phyloP scores from a whole-genome alignment of 2,329 filamentous ascomycete species.

The Clarireedia sp. region DNA sequence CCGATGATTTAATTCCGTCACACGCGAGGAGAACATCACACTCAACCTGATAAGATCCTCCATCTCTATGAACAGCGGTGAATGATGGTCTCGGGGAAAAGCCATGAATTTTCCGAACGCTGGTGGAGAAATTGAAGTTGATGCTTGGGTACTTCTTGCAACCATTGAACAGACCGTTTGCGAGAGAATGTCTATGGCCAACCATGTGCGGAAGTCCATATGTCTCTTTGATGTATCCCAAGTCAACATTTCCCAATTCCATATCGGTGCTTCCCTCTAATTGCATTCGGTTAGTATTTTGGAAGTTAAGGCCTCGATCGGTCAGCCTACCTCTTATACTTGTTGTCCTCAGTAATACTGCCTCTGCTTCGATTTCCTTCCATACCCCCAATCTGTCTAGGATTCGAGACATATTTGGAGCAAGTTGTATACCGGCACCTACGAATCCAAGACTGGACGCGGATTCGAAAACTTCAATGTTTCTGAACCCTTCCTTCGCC shows the following conservation, averaged over 20 bases:
- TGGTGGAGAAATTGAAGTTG: conserved; percentile 59
- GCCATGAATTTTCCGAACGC: conserved; percentile 46
- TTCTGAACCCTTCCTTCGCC: conserved; percentile 66
- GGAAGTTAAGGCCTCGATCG: background rate
- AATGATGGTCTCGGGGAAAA: conserved; percentile 54
- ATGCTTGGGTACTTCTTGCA: conserved; percentile 57
- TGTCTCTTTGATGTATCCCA: conserved; percentile 55
- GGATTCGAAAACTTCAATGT: conserved; percentile 67
- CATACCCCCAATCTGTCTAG: conserved; percentile 67
- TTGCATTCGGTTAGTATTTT: background rate
- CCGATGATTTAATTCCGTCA: conserved; percentile 48
- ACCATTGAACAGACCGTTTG: conserved; percentile 60
- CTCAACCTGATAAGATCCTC: conserved; percentile 40
- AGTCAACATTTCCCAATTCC: conserved; percentile 63
- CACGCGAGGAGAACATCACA: conserved; percentile 45
- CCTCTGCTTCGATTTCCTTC: conserved; percentile 62
- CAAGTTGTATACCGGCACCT: conserved; percentile 76
- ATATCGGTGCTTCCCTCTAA: conserved; percentile 57
- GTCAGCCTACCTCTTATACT: conserved; percentile 55
- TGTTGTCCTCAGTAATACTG: conserved; percentile 61
- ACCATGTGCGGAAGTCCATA: conserved; percentile 59
- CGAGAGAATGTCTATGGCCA: conserved; percentile 66
- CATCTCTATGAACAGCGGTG: conserved; percentile 48
- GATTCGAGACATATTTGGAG: conserved; percentile 74
- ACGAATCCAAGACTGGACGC: conserved; percentile 71